These are phyloP conservation scores for Microdochium trichocladiopsis DNA, from an alignment of 2,329 filamentous ascomycete genomes.

Conservation along the genomic window DNA sequence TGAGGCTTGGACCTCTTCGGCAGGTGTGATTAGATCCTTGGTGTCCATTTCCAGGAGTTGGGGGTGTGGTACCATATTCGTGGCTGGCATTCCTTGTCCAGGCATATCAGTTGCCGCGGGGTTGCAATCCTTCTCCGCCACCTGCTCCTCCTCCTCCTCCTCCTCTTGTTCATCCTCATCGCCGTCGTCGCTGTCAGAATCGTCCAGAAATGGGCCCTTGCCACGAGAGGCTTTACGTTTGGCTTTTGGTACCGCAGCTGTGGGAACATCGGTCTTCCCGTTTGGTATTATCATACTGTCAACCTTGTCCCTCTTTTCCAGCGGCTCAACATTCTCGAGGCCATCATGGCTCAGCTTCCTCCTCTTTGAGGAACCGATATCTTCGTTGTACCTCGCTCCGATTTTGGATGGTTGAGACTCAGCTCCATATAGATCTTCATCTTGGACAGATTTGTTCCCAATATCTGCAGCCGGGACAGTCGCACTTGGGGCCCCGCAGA, in stretches of 20 bases:
- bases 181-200: conserved; percentile 53
- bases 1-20: conserved; percentile 7
- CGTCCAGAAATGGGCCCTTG: conserved; percentile 61
- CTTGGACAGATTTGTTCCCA: conserved; percentile 12
- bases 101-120: neutral
- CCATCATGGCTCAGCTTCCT: conserved; percentile 28
- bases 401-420: conserved; percentile 18
- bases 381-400: conserved; percentile 30
- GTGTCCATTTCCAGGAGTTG: neutral
- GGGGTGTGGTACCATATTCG: neutral
- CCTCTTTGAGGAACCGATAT: conserved; percentile 27
- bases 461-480: conserved; percentile 15
- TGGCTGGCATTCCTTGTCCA: conserved; percentile 1
- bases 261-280: neutral
- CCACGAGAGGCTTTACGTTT: conserved; percentile 16
- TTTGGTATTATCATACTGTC: neutral
- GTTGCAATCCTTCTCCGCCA: conserved; percentile 1
- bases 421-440: conserved; percentile 26
- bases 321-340: conserved; percentile 2
- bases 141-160: conserved; percentile 1
- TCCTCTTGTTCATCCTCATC: conserved; percentile 6
- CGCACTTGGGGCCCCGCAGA: conserved; percentile 30
- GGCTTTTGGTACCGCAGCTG: conserved; percentile 1
- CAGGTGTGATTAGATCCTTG: conserved; percentile 5
- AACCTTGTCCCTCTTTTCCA: conserved; percentile 1